Evolutionary conservation across 257 asterid species (phyloP).

Genomic region (Fraxinus quadrangulata): DNA sequence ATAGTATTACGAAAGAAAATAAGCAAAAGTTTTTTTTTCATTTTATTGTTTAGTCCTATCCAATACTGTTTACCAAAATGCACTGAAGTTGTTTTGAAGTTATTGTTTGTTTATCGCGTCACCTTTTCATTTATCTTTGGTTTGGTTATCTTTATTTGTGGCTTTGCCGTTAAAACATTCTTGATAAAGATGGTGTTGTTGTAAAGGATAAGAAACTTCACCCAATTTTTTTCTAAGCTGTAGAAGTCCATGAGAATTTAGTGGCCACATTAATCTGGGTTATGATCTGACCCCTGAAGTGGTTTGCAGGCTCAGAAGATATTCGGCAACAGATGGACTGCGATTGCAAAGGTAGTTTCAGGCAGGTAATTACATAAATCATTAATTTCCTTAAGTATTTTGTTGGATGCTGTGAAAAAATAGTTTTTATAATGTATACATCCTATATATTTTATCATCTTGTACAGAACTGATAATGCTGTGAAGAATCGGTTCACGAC

Average conservation of each 20-base stretch:
- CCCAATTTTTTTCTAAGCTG: neutral
- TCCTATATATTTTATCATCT: conserved; percentile 4
- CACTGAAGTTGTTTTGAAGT: neutral
- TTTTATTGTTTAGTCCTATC: neutral
- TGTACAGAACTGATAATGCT: conserved; percentile 91
- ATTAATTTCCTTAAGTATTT: conserved; percentile 4
- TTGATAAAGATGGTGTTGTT: conserved; percentile 3
- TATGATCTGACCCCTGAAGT: conserved; percentile 27
- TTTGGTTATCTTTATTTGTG: conserved; percentile 15
- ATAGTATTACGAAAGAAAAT: neutral
- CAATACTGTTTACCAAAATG: neutral
- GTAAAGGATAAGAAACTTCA: conserved; percentile 2
- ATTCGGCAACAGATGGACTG: conserved; percentile 98
- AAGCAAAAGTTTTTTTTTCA: neutral
- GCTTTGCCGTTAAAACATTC: conserved; percentile 18
- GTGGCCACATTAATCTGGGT: conserved; percentile 7
- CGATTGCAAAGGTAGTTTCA: conserved; percentile 97
- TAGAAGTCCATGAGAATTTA: neutral
- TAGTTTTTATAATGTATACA: neutral
- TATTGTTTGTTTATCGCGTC: neutral
- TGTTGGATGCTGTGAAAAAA: neutral
- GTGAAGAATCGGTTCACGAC: conserved; percentile 98
- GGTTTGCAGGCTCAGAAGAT: conserved; percentile 89
- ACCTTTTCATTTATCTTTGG: neutral
- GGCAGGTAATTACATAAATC: conserved; percentile 73